Evolutionary conservation across 371 early-diverging fungal genomes (phyloP), one percentile per base, ranked within the genome.

Genomic region (Blastocladiella emersonii): DNA sequence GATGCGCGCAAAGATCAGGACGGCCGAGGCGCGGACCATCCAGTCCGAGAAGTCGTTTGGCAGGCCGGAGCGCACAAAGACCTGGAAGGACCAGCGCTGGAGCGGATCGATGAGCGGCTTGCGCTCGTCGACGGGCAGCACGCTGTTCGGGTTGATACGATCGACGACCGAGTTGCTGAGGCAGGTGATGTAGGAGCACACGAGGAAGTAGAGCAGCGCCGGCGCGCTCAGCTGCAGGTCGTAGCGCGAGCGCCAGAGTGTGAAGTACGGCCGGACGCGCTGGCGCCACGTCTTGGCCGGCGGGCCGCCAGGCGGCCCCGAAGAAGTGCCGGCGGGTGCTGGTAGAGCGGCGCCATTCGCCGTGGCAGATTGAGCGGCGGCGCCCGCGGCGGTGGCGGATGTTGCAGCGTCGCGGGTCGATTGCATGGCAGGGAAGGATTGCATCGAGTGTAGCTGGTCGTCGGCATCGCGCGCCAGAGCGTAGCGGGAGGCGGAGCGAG

Each of bases 91-190:
- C 36, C 69, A 68, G 45, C 63, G 65, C n/a, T 64, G 62, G 15
- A 66, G 69, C 37, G 69, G 67, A 62, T 72, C 73, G 0, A 67
- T 72, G 23, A 72, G 60, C 44, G 70, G 45, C 25, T 69, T 65
- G n/a, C 63, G 67, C 32, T 65, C 63, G 6, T 68, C 72, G 21
- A 72, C 63, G 36, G 49, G 65, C 17, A 67, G 48, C 3, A 72
- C 61, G 17, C 7, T 35, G 45, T 67, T 65, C n/a, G 69, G 70
- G 63, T 72, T 70, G 63, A 62, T 57, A 34, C 72, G 63, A 34
- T 72, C 73, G 57, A 72, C 73, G 7, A 69, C 67, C 34, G 72
- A 72, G 27, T 72, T 72, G 25, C 65, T 51, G 41, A 72, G 21
- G 32, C 59, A 59, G 19, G 13, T 37, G 13, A 43, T 36, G 59